Evolutionary conservation across 2,329 filamentous ascomycete species (phyloP).

Genomic region (Trichoderma guizhouense): DNA sequence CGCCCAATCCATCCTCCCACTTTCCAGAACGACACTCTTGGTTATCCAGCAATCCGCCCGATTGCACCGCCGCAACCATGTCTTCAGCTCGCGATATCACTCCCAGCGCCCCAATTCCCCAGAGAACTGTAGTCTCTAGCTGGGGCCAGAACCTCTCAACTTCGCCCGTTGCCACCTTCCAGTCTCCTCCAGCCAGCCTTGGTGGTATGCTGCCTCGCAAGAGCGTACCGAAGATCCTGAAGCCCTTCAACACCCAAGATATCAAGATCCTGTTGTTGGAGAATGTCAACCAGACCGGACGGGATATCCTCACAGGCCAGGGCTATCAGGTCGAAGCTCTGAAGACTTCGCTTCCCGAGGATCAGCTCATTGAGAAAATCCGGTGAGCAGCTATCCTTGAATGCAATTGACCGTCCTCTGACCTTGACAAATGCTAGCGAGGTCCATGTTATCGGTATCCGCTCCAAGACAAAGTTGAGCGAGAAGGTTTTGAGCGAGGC

Average conservation of each 20-base stretch:
- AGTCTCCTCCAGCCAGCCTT: slow-evolving; percentile 67
- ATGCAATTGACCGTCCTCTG: background rate
- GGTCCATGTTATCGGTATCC: slow-evolving; percentile 95
- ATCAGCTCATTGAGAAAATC: slow-evolving; percentile 95
- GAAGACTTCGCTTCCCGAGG: slow-evolving; percentile 86
- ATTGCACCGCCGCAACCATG: slow-evolving; percentile 31
- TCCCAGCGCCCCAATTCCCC: slow-evolving; percentile 32
- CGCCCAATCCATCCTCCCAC: background rate
- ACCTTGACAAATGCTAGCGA: slow-evolving; percentile 53
- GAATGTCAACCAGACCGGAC: slow-evolving; percentile 90
- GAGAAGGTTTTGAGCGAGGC: slow-evolving; percentile 81
- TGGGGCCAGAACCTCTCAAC: slow-evolving; percentile 61
- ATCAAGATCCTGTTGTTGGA: slow-evolving; percentile 95
- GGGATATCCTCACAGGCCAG: slow-evolving; percentile 75
- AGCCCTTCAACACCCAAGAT: slow-evolving; percentile 92
- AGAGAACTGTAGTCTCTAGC: slow-evolving; percentile 49
- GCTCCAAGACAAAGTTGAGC: slow-evolving; percentile 94
- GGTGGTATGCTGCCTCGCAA: slow-evolving; percentile 40
- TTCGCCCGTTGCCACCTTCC: slow-evolving; percentile 72
- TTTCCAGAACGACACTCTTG: background rate
- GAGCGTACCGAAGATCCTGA: slow-evolving; percentile 67
- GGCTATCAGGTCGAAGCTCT: slow-evolving; percentile 94
- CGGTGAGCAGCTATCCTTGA: slow-evolving; percentile 50
- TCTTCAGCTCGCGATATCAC: slow-evolving; percentile 47
- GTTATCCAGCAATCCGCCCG: background rate